Evolutionary conservation across 305 asterid genomes (phyloP), one percentile per base, ranked within the genome.

Genomic region (Ilex paraguariensis): DNA sequence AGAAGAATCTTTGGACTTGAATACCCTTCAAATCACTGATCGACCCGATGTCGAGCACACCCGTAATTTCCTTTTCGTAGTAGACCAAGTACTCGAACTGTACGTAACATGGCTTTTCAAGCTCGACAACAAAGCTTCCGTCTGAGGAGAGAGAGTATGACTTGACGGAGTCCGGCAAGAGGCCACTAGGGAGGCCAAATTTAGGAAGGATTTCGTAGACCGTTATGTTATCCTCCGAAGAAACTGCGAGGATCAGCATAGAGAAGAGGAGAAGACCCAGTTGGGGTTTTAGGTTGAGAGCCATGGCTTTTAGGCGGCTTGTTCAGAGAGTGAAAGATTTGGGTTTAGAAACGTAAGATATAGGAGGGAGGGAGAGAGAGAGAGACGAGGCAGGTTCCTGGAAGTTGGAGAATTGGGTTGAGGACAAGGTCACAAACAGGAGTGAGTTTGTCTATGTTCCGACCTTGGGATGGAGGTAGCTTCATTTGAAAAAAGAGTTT

Each of bases 141-240:
- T 85, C 91, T 21, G 28, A 21, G 45, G 86, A 57, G 33, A 92
- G 84, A 6, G 83, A 69, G 82, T 92, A 89, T 66, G 79, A 79
- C 51, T 62, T 77, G 45, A 92, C 98, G 0, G 94, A 92, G 64
- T 81, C 87, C 3, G 96, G 97, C 66, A 92, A 65, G 48, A 89
- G 93, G 56, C 98, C 97, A 44, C 82, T 67, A 30, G 97, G 97
- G 56, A 92, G 95, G 39, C 84, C 84, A 79, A 50, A 89, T 64
- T 71, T 42, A 0, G 73, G 78, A 57, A 92, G 91, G 70, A 92
- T 66, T 51, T 87, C 83, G 77, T 81, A 85, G 12, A 81, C 95
- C 0, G 97, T 73, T n/a, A 21, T 21, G 28, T 21, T 21, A 21
- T 21, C 28, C 28, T 21, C 28, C 28, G 28, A 21, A 21, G 28